These are phyloP conservation scores for Prunus davidiana DNA, from an alignment of 306 rosid species.

Conservation along the genomic window DNA sequence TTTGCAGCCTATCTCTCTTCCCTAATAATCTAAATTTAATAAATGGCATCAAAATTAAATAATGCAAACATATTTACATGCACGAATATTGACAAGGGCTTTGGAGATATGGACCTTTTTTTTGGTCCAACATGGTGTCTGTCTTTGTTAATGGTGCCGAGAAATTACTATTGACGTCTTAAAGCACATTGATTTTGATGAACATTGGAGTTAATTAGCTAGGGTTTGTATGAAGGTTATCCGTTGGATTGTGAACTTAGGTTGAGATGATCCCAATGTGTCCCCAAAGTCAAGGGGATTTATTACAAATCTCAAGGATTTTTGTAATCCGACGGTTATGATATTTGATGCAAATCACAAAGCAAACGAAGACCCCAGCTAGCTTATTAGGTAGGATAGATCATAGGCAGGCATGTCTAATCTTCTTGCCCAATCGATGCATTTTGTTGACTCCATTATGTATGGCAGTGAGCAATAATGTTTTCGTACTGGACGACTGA, in stretches of 20 bases:
- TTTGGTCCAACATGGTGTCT: conserved; percentile 17
- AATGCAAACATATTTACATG: conserved; percentile 21
- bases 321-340: background rate
- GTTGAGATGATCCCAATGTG: conserved; percentile 30
- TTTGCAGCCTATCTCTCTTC: no score
- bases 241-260: conserved; percentile 28
- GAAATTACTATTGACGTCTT: conserved; percentile 24
- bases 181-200: conserved; percentile 40
- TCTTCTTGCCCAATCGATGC: background rate
- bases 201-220: conserved; percentile 15
- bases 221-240: conserved; percentile 29
- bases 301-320: conserved; percentile 34
- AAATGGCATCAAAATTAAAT: conserved; percentile 1
- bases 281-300: conserved; percentile 27
- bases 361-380: background rate
- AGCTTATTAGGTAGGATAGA: background rate
- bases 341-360: background rate
- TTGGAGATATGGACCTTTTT: background rate
- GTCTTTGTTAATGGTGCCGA: conserved; percentile 28
- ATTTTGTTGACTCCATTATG: conserved; percentile 22
- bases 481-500: background rate
- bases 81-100: conserved; percentile 33
- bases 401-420: background rate
- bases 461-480: background rate
- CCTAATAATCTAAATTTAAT: background rate